These are phyloP conservation scores for Trypanosoma congolense DNA, from an alignment of 208 protist species.

Conservation along the genomic window DNA sequence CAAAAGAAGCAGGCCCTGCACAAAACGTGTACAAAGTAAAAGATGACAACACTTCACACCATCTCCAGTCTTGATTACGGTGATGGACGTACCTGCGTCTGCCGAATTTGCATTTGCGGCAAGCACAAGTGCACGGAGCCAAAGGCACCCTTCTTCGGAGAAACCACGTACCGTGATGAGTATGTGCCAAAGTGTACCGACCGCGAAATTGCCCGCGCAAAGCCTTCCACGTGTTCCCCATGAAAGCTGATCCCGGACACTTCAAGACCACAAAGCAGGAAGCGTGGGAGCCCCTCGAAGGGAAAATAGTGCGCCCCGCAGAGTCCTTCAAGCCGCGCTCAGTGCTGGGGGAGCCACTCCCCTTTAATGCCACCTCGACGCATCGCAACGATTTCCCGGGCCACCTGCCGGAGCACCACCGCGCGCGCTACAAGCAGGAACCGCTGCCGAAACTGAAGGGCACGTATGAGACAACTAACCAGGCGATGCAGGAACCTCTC, in stretches of 20 bases:
- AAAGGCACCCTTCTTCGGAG: conserved; percentile 76
- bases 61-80: conserved; percentile 87
- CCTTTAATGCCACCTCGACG: conserved; percentile 80
- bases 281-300: conserved; percentile 72
- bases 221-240: conserved; percentile 49
- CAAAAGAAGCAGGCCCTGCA: background rate
- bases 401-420: conserved; percentile 73
- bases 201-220: conserved; percentile 36
- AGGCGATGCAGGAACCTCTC: conserved; percentile 73
- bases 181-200: conserved; percentile 78
- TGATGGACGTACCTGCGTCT: conserved; percentile 84
- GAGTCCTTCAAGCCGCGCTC: conserved; percentile 83
- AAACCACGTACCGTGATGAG: conserved; percentile 84
- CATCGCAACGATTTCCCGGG: conserved; percentile 86
- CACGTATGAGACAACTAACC: conserved; percentile 79
- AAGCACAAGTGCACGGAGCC: conserved; percentile 78
- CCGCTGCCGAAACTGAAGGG: conserved; percentile 76
- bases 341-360: conserved; percentile 41
- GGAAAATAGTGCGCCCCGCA: conserved; percentile 66
- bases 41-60: conserved; percentile 83
- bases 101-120: conserved; percentile 83
- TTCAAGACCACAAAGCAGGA: conserved; percentile 88
- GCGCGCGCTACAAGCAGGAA: conserved; percentile 58
- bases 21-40: conserved; percentile 4
- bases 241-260: conserved; percentile 78